phyloP scores from a whole-genome alignment of 1,284 basidiomycete genomes.

The Trichosporon sp. region DNA sequence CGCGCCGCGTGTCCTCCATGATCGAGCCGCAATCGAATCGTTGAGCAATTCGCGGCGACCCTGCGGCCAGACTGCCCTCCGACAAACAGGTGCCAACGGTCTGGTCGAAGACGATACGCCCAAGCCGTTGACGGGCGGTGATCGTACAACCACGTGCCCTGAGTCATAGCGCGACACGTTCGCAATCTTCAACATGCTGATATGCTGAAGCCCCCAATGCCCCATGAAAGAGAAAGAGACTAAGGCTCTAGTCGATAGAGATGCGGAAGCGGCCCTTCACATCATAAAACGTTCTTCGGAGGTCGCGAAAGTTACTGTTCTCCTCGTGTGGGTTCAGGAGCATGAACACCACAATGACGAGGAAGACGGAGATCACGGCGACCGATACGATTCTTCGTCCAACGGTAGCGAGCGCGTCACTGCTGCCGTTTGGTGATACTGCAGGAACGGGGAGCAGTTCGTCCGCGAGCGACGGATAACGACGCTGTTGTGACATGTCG shows the following conservation, averaged over 20 bases:
- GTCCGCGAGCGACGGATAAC: slow-evolving; percentile 40
- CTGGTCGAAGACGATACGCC: too few species aligned
- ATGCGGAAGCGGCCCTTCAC: slow-evolving; percentile 7
- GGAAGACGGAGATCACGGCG: slow-evolving; percentile 49
- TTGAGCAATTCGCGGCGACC: too few species aligned
- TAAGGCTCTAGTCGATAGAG: neutral
- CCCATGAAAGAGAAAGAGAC: neutral
- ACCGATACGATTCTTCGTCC: slow-evolving; percentile 43
- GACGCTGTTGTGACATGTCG: slow-evolving; percentile 16
- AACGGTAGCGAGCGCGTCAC: slow-evolving; percentile 28
- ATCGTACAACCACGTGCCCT: neutral
- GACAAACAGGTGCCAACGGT: too few species aligned
- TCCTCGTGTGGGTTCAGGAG: slow-evolving; percentile 30
- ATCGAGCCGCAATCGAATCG: too few species aligned
- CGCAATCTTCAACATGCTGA: neutral
- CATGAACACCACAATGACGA: slow-evolving; percentile 45
- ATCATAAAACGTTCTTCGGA: slow-evolving; percentile 20
- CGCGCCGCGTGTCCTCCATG: too few species aligned
- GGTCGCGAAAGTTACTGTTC: neutral
- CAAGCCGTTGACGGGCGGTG: neutral
- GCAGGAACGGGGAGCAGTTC: slow-evolving; percentile 43
- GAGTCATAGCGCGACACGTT: neutral
- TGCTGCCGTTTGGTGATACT: neutral
- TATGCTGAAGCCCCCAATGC: neutral
- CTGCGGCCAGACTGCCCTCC: too few species aligned